phyloP scores from a whole-genome alignment of 73 alveolate species.

The Paramecium octaurelia region DNA sequence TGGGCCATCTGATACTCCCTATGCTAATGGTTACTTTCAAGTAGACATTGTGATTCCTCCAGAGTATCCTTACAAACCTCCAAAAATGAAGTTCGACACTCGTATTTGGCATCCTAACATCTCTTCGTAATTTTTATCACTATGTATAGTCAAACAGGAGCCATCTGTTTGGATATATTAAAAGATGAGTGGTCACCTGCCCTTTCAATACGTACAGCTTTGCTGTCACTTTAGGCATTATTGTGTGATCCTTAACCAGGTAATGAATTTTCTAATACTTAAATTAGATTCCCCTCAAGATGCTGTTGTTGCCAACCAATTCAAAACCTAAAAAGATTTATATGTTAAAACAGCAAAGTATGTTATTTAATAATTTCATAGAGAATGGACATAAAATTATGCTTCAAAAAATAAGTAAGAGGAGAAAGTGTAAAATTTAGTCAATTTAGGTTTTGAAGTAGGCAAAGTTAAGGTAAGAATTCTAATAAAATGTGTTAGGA shows the following conservation, averaged over 20 bases:
- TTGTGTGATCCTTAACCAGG: conserved; percentile 91
- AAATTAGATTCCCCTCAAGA: conserved; percentile 91
- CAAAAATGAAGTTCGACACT: conserved; percentile 93
- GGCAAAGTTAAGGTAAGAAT: conserved; percentile 58
- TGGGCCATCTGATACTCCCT: conserved; percentile 87
- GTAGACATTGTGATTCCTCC: conserved; percentile 89
- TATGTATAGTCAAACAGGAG: conserved; percentile 83
- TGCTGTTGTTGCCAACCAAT: conserved; percentile 95
- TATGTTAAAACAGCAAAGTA: conserved; percentile 81
- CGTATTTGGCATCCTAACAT: conserved; percentile 73
- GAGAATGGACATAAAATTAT: conserved; percentile 69
- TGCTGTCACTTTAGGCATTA: conserved; percentile 90
- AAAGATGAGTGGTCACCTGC: conserved; percentile 97
- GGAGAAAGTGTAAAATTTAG: conserved; percentile 75
- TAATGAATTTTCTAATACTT: background rate
- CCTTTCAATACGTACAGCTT: conserved; percentile 92
- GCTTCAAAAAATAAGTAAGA: conserved; percentile 64
- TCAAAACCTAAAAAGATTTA: conserved; percentile 75
- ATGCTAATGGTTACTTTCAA: conserved; percentile 84
- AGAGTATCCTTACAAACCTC: conserved; percentile 97
- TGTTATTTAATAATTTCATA: conserved; percentile 55
- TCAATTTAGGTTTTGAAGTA: conserved; percentile 88
- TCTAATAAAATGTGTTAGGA: conserved; percentile 18
- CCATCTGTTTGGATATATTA: conserved; percentile 91
- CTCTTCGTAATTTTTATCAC: conserved; percentile 81